Evolutionary conservation across 176 grass and related monocot species (phyloP), one percentile per base, ranked within the genome.

Genomic region (Pharus latifolius): DNA sequence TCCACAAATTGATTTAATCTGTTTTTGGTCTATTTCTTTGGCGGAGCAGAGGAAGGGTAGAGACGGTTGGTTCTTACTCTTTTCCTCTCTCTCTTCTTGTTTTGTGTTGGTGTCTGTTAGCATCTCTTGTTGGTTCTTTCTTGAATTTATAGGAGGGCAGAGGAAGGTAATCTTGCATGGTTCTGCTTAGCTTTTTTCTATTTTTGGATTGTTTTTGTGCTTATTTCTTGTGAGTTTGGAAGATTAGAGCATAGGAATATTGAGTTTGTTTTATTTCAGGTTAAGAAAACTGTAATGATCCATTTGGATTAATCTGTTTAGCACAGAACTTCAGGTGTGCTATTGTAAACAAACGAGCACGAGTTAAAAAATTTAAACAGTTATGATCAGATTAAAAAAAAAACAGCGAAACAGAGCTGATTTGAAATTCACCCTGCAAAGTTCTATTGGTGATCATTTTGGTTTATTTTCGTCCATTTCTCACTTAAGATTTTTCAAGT

Each of bases 31-130:
- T 52, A 44, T 66, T 78, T 26, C 63, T 69, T 63, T 40, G 38
- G 70, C 74, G 48, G 30, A 59, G 22, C 5, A 45, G 18, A 60
- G 48, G 56, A 41, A 80, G 46, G 53, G 60, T 54, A 46, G 24
- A 4, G 38, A 77, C 64, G 34, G 74, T 84, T 66, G 50, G 58
- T 73, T 26, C 16, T 56, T 61, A 13, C 27, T 51, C 52, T 52
- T 61, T 19, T 53, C 8, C 22, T 18, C 20, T 32, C 38, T 5
- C 66, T 40, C 2, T 22, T 31, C 1, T 41, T 13, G 53, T 19
- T 30, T 7, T 31, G 32, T 32, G 23, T 50, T 74, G 17, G 12
- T 29, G 40, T 40, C 27, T 4, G 50, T 64, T 70, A 14, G 0
- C 26, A 17, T 5, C 7, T 41, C 33, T 34, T 23, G 14, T 24